These are phyloP conservation scores for Skeletonema menzelii DNA, from an alignment of 108 stramenopile genomes.

Conservation along the genomic window DNA sequence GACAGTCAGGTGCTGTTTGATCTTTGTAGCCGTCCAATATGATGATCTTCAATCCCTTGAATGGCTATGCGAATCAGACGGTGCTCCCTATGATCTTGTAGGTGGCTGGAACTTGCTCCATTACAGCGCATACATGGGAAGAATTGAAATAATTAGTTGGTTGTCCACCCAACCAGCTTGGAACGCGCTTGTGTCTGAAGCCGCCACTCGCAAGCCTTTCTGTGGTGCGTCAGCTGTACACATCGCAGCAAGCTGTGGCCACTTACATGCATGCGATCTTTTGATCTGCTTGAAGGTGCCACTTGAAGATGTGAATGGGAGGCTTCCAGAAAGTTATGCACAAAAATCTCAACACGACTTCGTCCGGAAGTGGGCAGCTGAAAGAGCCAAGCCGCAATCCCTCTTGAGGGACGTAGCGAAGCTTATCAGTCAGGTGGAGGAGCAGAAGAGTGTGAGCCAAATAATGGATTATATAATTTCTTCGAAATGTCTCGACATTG, in stretches of 20 bases:
- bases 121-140: background rate
- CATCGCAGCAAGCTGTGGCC: constrained; percentile 12
- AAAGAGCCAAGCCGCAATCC: background rate
- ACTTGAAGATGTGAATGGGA: background rate
- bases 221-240: constrained; percentile 6
- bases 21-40: constrained; percentile 14
- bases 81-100: background rate
- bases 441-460: background rate
- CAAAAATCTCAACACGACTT: background rate
- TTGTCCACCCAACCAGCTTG: background rate
- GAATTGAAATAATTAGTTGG: constrained; percentile 12
- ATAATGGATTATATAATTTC: background rate
- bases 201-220: background rate
- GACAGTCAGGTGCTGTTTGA: constrained; percentile 1
- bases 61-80: background rate
- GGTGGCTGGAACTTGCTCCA: constrained; percentile 8
- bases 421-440: background rate
- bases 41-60: constrained; percentile 13
- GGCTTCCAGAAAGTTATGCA: constrained; percentile 8
- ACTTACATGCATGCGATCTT: background rate
- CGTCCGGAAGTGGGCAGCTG: background rate
- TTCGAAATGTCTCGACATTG: background rate
- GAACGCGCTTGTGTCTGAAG: background rate
- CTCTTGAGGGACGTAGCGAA: background rate
- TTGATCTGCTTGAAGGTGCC: background rate